These are phyloP conservation scores for Candida frijolesensis DNA, from an alignment of 1,139 yeast genomes.

Conservation along the genomic window DNA sequence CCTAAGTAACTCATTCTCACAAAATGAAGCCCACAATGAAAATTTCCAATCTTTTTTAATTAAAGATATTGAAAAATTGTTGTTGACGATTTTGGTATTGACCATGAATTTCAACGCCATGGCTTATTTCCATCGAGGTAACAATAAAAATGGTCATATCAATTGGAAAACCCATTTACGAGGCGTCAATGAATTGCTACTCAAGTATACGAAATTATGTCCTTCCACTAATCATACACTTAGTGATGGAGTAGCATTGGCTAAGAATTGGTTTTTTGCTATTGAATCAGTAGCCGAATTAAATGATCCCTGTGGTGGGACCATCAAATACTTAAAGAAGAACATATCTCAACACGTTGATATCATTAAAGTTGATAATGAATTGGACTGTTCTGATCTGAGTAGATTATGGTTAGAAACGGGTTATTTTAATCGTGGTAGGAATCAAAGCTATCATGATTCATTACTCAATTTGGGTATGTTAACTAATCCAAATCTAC, in stretches of 20 bases:
- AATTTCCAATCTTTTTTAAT: slow-evolving; percentile 17
- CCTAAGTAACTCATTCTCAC: slow-evolving; percentile 35
- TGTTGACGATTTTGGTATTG: slow-evolving; percentile 40
- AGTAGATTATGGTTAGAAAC: slow-evolving; percentile 32
- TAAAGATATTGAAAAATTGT: slow-evolving; percentile 38
- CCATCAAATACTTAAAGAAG: slow-evolving; percentile 21
- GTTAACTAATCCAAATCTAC: slow-evolving; percentile 20
- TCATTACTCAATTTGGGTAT: slow-evolving; percentile 34
- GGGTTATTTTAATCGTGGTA: slow-evolving; percentile 30
- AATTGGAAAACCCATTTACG: slow-evolving; percentile 42
- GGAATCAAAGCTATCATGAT: slow-evolving; percentile 36
- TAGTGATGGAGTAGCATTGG: slow-evolving; percentile 44
- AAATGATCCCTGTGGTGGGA: slow-evolving; percentile 34
- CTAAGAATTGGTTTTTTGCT: slow-evolving; percentile 49
- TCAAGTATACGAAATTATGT: slow-evolving; percentile 31
- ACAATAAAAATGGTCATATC: not conserved
- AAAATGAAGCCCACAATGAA: slow-evolving; percentile 14
- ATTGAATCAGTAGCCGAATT: slow-evolving; percentile 42
- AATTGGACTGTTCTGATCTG: slow-evolving; percentile 20
- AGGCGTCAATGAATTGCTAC: slow-evolving; percentile 44
- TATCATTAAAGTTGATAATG: slow-evolving; percentile 16
- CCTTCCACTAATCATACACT: slow-evolving; percentile 18
- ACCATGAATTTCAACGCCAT: slow-evolving; percentile 42
- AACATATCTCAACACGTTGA: slow-evolving; percentile 12
- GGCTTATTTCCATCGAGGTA: slow-evolving; percentile 11